Conservation (phyloP, 768 basidiomycete genomes). For the Termitomyces bulborhizus region DNA sequence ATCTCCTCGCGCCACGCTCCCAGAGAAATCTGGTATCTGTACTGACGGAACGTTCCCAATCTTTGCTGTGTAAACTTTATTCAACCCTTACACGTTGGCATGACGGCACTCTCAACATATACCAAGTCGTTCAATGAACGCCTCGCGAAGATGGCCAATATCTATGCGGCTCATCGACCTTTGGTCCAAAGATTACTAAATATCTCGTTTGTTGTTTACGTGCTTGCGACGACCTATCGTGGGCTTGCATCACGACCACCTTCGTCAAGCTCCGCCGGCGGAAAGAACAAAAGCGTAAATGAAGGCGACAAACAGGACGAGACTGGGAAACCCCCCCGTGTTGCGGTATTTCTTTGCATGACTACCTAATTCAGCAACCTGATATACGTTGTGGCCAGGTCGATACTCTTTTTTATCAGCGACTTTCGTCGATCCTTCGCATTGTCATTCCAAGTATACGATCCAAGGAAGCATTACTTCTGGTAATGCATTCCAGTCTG, state of each 20-base stretch:
- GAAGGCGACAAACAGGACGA: slow-evolving; percentile 4
- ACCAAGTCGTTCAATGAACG: slow-evolving; percentile 27
- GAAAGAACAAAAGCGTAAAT: slow-evolving; percentile 34
- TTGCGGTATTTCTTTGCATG: slow-evolving; percentile 43
- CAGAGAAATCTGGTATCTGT: not conserved
- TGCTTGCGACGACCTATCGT: slow-evolving; percentile 56
- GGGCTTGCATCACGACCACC: slow-evolving; percentile 43
- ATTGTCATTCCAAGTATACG: slow-evolving; percentile 85
- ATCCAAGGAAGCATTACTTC: slow-evolving; percentile 82
- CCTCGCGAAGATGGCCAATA: slow-evolving; percentile 35
- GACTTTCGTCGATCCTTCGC: slow-evolving; percentile 67
- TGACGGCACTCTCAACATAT: slow-evolving; percentile 24
- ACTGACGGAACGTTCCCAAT: not conserved
- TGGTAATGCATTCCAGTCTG: slow-evolving; percentile 84
- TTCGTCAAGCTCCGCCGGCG: slow-evolving; percentile 26
- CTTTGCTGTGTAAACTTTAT: not conserved
- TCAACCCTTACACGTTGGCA: slow-evolving; percentile 11
- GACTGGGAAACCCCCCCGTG: slow-evolving; percentile 45
- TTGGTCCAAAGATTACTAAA: slow-evolving; percentile 69
- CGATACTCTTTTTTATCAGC: slow-evolving; percentile 87
- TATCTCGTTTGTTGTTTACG: slow-evolving; percentile 63
- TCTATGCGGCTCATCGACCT: slow-evolving; percentile 65
- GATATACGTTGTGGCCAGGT: slow-evolving; percentile 41
- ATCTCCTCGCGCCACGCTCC: too few species aligned
- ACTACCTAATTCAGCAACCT: not conserved